Conservation (phyloP, 495 filamentous ascomycete genomes). For the Tetracladium marchalianum region DNA sequence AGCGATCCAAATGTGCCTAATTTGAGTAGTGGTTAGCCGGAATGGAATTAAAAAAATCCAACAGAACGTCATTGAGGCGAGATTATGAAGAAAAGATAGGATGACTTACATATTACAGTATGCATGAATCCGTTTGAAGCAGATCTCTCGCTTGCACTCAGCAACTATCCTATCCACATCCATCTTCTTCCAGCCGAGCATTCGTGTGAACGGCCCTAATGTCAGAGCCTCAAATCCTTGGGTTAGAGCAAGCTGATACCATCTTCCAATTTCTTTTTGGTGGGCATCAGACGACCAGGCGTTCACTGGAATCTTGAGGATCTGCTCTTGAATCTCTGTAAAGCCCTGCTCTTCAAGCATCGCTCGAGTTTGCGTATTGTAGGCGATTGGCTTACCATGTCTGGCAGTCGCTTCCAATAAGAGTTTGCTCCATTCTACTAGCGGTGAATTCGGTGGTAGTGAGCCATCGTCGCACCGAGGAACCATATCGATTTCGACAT, state of each 20-base stretch:
- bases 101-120: slow-evolving; percentile 65
- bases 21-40: background rate
- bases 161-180: slow-evolving; percentile 52
- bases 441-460: slow-evolving; percentile 36
- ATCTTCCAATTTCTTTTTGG: slow-evolving; percentile 61
- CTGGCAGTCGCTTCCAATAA: slow-evolving; percentile 61
- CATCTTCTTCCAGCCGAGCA: slow-evolving; percentile 51
- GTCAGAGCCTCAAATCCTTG: slow-evolving; percentile 66
- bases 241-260: slow-evolving; percentile 74
- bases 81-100: background rate
- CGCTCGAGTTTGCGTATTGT: slow-evolving; percentile 51
- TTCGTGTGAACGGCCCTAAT: slow-evolving; percentile 63
- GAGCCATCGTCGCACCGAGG: slow-evolving; percentile 71
- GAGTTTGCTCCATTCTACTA: slow-evolving; percentile 58
- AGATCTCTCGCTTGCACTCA: slow-evolving; percentile 60
- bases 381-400: slow-evolving; percentile 52
- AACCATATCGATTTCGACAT: slow-evolving; percentile 82
- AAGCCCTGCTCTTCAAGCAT: slow-evolving; percentile 67
- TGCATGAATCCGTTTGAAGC: slow-evolving; percentile 54
- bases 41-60: background rate
- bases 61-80: background rate
- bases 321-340: slow-evolving; percentile 66
- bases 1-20: slow-evolving; percentile 21
- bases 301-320: slow-evolving; percentile 65
- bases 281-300: slow-evolving; percentile 65